phyloP scores from a whole-genome alignment of 2,329 filamentous ascomycete species.

The Penicillium sp. region DNA sequence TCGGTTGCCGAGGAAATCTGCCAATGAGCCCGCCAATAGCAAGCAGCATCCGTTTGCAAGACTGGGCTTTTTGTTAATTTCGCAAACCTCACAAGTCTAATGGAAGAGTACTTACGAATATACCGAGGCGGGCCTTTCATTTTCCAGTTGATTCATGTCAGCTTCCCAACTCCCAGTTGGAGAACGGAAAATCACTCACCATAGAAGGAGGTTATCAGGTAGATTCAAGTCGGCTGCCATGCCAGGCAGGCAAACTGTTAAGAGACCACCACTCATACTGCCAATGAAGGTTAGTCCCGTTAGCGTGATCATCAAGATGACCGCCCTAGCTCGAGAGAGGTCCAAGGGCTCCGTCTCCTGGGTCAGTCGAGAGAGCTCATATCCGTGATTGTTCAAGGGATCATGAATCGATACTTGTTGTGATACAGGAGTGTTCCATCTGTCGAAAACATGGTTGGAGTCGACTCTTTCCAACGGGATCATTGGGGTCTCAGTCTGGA shows the following conservation, averaged over 20 bases:
- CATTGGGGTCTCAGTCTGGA: not conserved
- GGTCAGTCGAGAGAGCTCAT: not conserved
- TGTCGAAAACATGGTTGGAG: not conserved
- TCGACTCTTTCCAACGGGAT: not conserved
- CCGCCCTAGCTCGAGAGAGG: constrained; percentile 11
- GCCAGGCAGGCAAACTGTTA: constrained; percentile 29
- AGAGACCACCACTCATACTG: constrained; percentile 30
- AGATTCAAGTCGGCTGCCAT: constrained; percentile 31
- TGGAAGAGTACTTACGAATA: constrained; percentile 13
- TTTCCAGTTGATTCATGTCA: not conserved
- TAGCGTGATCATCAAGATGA: constrained; percentile 27
- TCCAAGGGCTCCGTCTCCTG: not conserved
- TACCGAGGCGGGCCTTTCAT: constrained; percentile 17
- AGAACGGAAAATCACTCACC: constrained; percentile 4
- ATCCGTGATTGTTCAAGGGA: too few species aligned
- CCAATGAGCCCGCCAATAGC: constrained; percentile 52
- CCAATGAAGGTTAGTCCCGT: constrained; percentile 32
- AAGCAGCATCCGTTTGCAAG: constrained; percentile 53
- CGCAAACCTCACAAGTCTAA: not conserved
- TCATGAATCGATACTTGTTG: not conserved
- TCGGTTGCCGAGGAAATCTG: constrained; percentile 53
- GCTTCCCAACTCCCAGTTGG: not conserved
- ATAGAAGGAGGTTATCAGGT: constrained; percentile 19
- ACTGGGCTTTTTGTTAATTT: constrained; percentile 12
- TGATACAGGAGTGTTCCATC: not conserved